Percentiles rank a stretch among this genome's conserved stretches.
phyloP scores from a whole-genome alignment of 495 filamentous ascomycete species.

The Parachaetomium inaequale region DNA sequence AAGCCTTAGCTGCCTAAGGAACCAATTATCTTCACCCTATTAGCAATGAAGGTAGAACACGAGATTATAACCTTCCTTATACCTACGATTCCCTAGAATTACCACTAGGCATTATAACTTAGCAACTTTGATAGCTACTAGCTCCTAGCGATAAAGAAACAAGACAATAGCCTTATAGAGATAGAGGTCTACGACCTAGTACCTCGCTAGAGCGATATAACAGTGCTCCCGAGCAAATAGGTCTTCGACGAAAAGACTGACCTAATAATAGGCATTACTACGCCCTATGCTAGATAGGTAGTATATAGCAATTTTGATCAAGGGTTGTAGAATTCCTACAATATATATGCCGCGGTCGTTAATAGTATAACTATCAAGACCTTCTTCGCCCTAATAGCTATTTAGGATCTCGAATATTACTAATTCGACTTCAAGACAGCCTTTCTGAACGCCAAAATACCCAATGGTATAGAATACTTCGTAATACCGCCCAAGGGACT shows the following conservation, averaged over 20 bases:
- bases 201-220: background rate
- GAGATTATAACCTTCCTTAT: background rate
- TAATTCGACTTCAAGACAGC: constrained; percentile 15
- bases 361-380: background rate
- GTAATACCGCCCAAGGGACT: background rate
- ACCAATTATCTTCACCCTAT: background rate
- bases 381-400: background rate
- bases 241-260: constrained; percentile 7
- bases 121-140: background rate
- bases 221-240: background rate
- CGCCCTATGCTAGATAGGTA: background rate
- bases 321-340: background rate
- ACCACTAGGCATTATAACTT: constrained; percentile 6
- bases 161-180: background rate
- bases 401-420: background rate
- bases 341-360: background rate
- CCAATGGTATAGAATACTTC: background rate
- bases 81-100: constrained; percentile 21
- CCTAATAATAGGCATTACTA: background rate
- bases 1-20: background rate
- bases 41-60: background rate
- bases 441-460: background rate
- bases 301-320: constrained; percentile 9
- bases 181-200: background rate
- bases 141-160: constrained; percentile 4